Percentiles rank a stretch among this genome's conserved stretches.
Evolutionary conservation across 345 rosid genomes (phyloP).

Genomic region (Psidium friedrichsthalianum): DNA sequence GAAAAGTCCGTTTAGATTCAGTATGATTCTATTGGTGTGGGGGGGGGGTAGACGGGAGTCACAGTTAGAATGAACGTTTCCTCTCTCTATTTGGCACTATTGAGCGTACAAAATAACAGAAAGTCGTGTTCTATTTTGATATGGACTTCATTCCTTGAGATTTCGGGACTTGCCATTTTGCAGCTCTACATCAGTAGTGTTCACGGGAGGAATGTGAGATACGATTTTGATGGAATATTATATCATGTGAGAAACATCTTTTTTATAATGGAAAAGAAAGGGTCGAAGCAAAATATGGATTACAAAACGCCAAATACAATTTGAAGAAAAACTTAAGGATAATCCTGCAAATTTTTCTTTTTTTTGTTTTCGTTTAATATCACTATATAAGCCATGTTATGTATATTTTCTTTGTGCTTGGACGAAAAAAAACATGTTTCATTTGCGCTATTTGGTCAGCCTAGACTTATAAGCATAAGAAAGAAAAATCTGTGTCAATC

Average conservation of each 20-base stretch:
- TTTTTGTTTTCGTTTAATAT: not conserved
- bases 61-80: too few species aligned
- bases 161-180: not conserved
- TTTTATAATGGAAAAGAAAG: not conserved
- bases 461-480: not conserved
- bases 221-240: not conserved
- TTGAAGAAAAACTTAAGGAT: not conserved
- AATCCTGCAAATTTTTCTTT: not conserved
- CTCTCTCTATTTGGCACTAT: rapidly evolving
- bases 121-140: not conserved
- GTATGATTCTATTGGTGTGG: too few species aligned
- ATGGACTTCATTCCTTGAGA: rapidly evolving
- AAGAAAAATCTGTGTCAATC: not conserved
- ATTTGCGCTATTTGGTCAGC: rapidly evolving
- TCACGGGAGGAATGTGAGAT: rapidly evolving
- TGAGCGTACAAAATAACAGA: too few species aligned
- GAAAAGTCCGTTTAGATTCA: too few species aligned
- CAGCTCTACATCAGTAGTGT: rapidly evolving
- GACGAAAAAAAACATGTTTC: too few species aligned
- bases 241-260: not conserved
- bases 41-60: too few species aligned
- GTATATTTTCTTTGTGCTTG: too few species aligned
- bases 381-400: not conserved
- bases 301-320: rapidly evolving
- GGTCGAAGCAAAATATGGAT: not conserved